Evolutionary conservation across 495 filamentous ascomycete species (phyloP).

Genomic region (Thermothielavioides terrestris): DNA sequence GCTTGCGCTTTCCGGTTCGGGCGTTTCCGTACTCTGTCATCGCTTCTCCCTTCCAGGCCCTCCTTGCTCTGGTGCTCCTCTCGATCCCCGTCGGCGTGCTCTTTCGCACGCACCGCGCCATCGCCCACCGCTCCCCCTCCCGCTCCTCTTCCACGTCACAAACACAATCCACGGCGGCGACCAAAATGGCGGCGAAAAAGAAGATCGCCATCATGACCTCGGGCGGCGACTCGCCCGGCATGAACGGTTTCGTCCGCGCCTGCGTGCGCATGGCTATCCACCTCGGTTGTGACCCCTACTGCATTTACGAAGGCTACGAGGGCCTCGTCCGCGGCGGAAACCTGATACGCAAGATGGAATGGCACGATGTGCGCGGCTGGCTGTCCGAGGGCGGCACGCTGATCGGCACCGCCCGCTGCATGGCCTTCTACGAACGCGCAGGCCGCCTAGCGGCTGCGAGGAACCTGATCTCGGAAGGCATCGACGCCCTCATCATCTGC

Average conservation of each 20-base stretch:
- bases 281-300: slow-evolving; percentile 77
- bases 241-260: slow-evolving; percentile 91
- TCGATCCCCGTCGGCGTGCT: slow-evolving; percentile 18
- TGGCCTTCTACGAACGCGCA: slow-evolving; percentile 75
- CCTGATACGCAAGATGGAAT: slow-evolving; percentile 77
- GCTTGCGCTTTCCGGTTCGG: slow-evolving; percentile 12
- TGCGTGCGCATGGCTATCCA: slow-evolving; percentile 90
- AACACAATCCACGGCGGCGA: not conserved
- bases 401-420: slow-evolving; percentile 90
- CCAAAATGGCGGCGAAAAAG: slow-evolving; percentile 49
- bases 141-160: not conserved
- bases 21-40: slow-evolving; percentile 19
- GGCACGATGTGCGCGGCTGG: slow-evolving; percentile 94
- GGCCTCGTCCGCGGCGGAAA: slow-evolving; percentile 84
- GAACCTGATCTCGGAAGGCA: slow-evolving; percentile 86
- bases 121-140: not conserved
- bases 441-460: slow-evolving; percentile 80
- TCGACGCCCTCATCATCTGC: slow-evolving; percentile 93
- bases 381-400: slow-evolving; percentile 91
- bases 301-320: slow-evolving; percentile 92
- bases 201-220: slow-evolving; percentile 93
- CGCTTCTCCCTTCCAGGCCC: slow-evolving; percentile 18
- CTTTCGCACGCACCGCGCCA: not conserved
- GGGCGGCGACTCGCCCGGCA: slow-evolving; percentile 94
- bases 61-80: slow-evolving; percentile 17